These are phyloP conservation scores for Alternaria incomplexa DNA, from an alignment of 2,329 filamentous ascomycete species.

Conservation along the genomic window DNA sequence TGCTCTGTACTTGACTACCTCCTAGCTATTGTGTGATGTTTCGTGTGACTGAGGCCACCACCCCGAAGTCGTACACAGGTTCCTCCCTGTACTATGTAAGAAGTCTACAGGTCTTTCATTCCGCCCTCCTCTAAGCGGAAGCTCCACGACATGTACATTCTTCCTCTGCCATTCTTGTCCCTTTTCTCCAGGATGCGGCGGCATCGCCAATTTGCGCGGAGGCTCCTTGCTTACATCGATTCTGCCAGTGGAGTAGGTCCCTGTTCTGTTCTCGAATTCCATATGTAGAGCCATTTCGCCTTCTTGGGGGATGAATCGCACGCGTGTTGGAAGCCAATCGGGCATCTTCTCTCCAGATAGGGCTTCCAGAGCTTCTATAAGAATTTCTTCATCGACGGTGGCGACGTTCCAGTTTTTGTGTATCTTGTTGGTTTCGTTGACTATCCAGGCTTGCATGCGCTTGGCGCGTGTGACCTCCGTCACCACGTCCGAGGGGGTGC, in stretches of 20 bases:
- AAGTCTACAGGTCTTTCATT: slow-evolving; percentile 14
- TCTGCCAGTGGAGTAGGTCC: slow-evolving; percentile 8
- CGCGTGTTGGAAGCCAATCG: slow-evolving; percentile 35
- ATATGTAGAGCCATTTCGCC: slow-evolving; percentile 39
- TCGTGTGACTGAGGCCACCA: slow-evolving; percentile 27
- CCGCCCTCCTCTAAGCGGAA: not conserved
- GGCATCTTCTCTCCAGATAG: slow-evolving; percentile 37
- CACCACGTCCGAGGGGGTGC: not conserved
- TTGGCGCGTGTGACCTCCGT: slow-evolving; percentile 16
- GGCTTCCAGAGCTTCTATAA: slow-evolving; percentile 28
- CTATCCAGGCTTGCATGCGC: slow-evolving; percentile 32
- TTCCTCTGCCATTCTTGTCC: slow-evolving; percentile 12
- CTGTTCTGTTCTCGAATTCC: slow-evolving; percentile 28
- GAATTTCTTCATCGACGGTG: slow-evolving; percentile 22
- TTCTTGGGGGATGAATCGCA: slow-evolving; percentile 36
- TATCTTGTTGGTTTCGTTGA: slow-evolving; percentile 29
- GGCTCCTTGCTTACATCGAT: slow-evolving; percentile 12
- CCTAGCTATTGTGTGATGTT: not conserved
- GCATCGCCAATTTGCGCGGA: not conserved
- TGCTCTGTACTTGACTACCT: not conserved
- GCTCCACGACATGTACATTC: not conserved
- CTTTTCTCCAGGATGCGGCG: not conserved
- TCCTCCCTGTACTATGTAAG: slow-evolving; percentile 25
- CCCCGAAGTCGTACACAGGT: slow-evolving; percentile 29
- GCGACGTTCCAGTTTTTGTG: slow-evolving; percentile 32